Evolutionary conservation across 2,329 filamentous ascomycete species (phyloP).

Genomic region (Trichoderma guizhouense): DNA sequence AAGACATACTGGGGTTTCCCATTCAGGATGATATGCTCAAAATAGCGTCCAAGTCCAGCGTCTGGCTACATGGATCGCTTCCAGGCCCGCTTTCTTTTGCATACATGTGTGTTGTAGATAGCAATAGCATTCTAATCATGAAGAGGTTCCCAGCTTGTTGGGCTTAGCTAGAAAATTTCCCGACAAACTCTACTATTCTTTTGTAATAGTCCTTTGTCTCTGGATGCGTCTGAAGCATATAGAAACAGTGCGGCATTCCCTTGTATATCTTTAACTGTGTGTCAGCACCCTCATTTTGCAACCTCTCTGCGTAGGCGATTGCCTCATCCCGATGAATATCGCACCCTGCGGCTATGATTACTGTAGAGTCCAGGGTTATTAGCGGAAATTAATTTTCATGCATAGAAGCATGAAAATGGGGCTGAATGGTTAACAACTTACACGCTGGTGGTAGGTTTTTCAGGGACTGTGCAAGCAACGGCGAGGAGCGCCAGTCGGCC

Average conservation of each 20-base stretch:
- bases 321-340: conserved; percentile 39
- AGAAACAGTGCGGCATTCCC: conserved; percentile 38
- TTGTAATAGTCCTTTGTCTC: not conserved
- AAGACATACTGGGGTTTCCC: not conserved
- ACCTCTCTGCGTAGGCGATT: conserved; percentile 37
- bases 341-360: conserved; percentile 34
- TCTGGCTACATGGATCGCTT: not conserved
- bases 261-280: conserved; percentile 32
- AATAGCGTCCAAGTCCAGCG: not conserved
- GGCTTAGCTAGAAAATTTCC: not conserved
- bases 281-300: conserved; percentile 32
- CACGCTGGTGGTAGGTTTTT: not conserved
- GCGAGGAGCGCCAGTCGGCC: not conserved
- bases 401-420: not conserved
- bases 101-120: not conserved
- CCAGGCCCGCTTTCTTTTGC: not conserved
- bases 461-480: not conserved
- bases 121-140: not conserved
- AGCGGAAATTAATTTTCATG: not conserved
- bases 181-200: not conserved
- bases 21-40: not conserved
- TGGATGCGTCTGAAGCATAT: not conserved
- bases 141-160: not conserved
- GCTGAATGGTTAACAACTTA: not conserved
- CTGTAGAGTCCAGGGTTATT: conserved; percentile 21